Percentiles rank a stretch among this genome's conserved stretches.
Evolutionary conservation across 2,329 filamentous ascomycete species (phyloP).

Genomic region (Ascochyta koolunga): DNA sequence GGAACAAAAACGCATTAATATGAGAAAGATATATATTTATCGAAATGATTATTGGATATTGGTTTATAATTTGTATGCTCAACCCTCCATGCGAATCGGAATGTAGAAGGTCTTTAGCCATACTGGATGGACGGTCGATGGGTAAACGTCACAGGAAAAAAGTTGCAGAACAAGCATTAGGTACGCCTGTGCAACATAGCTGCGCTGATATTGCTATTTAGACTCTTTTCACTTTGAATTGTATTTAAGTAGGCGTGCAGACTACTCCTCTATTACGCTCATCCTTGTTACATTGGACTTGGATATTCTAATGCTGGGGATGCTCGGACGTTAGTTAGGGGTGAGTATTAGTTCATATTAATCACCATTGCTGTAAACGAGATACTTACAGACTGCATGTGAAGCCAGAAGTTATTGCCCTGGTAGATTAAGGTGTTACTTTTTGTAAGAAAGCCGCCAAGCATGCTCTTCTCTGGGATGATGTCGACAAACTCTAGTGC

Average conservation of each 20-base stretch:
- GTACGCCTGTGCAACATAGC: too few relatives aligned
- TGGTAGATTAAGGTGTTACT: neutral
- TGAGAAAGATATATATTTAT: slow-evolving; percentile 1
- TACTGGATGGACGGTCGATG: neutral
- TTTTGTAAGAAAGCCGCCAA: neutral
- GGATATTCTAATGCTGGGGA: neutral
- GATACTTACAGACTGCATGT: neutral
- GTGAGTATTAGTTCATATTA: neutral
- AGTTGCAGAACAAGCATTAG: too few relatives aligned
- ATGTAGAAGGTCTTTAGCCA: neutral
- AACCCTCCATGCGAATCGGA: neutral
- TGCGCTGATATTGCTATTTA: too few relatives aligned
- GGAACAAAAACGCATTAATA: neutral
- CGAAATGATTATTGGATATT: slow-evolving; percentile 9
- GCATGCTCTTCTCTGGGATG: neutral
- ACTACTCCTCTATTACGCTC: too few relatives aligned
- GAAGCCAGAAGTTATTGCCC: neutral
- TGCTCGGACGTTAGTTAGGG: neutral
- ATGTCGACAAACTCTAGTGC: neutral
- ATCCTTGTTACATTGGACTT: neutral
- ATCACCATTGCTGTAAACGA: neutral
- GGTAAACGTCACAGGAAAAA: neutral
- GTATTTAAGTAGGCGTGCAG: too few relatives aligned
- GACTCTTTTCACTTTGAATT: too few relatives aligned
- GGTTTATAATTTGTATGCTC: neutral